phyloP scores from a whole-genome alignment of 192 early-diverging fungal species.

The Coemansia sp. region DNA sequence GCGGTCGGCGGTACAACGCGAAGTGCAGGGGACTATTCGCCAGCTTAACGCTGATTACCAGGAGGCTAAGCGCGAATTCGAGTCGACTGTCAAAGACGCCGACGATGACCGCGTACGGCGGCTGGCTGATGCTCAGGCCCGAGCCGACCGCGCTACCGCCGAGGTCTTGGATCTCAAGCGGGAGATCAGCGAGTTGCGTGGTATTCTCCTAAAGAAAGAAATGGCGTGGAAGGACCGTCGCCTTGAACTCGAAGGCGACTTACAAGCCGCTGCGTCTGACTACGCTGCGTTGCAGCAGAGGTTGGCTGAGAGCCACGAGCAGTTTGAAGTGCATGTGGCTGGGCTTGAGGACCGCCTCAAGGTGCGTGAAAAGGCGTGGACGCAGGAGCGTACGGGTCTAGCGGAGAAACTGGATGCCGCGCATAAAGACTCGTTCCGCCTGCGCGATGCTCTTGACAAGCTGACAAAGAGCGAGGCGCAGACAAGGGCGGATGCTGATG shows the following conservation, averaged over 20 bases:
- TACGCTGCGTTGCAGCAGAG: constrained; percentile 37
- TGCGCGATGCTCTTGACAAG: constrained; percentile 46
- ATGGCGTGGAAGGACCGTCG: constrained; percentile 47
- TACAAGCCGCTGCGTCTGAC: constrained; percentile 39
- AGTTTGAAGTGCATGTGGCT: constrained; percentile 12
- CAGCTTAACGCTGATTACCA: constrained; percentile 41
- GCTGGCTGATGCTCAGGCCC: constrained; percentile 36
- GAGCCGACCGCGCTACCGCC: constrained; percentile 30
- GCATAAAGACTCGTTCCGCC: constrained; percentile 48
- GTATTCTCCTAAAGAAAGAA: constrained; percentile 43
- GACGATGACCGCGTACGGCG: constrained; percentile 33
- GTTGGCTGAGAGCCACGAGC: constrained; percentile 18
- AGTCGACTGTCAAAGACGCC: constrained; percentile 37
- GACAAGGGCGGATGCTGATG: constrained; percentile 30
- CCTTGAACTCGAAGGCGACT: constrained; percentile 35
- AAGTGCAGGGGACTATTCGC: constrained; percentile 46
- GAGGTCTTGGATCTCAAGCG: constrained; percentile 34
- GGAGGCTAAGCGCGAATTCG: constrained; percentile 40
- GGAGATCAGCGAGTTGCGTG: constrained; percentile 51
- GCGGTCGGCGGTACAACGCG: constrained; percentile 40
- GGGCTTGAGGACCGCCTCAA: constrained; percentile 21
- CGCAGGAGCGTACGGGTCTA: constrained; percentile 30
- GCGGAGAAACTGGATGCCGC: constrained; percentile 49
- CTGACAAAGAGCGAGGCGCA: constrained; percentile 37
- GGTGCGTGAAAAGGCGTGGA: constrained; percentile 36